Base-by-base conservation (phyloP, 352 stramenopile genomes). In the Pythium sp. region DNA sequence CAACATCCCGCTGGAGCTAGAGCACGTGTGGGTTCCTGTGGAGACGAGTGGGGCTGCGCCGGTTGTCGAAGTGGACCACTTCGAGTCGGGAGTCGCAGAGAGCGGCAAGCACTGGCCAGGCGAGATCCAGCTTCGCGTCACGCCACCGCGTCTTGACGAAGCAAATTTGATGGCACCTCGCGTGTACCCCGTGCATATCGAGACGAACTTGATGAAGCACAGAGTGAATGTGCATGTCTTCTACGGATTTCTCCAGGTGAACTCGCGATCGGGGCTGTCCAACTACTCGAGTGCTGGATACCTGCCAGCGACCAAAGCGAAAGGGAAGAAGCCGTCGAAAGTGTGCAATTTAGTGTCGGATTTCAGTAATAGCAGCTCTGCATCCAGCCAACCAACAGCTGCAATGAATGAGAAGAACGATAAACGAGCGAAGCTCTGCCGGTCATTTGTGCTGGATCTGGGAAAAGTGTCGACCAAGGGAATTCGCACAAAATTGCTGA, bases 161-260 rank as follows among this genome's bases (percentile, higher is more conserved):
- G 32, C 55, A 6, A n/a, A 9, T 4, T 9, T 56, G 14, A 26
- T 74, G 7, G 24, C 51, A 5, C n/a, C 67, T 30, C 68, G 70
- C 24, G 60, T 67, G 1, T 74, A 80, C 43, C 51, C 64, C 0
- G 53, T 87, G 8, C 60, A 77, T 54, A 43, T 88, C 15, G 76
- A 81, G 51, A 88, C 80, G 12, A 82, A 84, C 56, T 66, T 74
- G 46, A 80, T 76, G 11, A 67, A 68, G 26, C 72, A 84, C 32
- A 65, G 55, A 6, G 73, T 86, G 15, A 55, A 67, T 7, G 46
- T 84, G 15, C 64, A 77, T 20, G 30, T 88, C 4, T 80, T 79
- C 46, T 66, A 79, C 51, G 73, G 77, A 14, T 70, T 86, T 8
- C 46, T 87, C n/a, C 67, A 26, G 14, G 36, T 82, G 22, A 75